Percentiles rank a stretch among this genome's conserved stretches.
Conservation (phyloP, 2,329 filamentous ascomycete genomes). For the Colletotrichum sp. region DNA sequence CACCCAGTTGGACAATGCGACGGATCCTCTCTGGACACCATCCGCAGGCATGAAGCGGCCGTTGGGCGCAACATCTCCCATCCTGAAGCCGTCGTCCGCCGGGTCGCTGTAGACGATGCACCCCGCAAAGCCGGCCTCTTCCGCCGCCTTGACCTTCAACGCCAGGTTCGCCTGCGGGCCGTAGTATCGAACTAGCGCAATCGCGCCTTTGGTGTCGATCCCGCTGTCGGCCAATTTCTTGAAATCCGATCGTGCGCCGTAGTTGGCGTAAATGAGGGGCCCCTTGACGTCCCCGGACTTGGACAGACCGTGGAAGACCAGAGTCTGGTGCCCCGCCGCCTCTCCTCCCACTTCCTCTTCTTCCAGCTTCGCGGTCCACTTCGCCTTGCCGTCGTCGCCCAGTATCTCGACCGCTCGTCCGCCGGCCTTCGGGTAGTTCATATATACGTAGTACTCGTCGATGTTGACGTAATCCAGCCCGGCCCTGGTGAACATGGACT, state of each 20-base stretch:
- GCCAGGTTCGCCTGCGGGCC: slow-evolving; percentile 75
- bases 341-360: slow-evolving; percentile 73
- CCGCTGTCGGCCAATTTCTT: slow-evolving; percentile 71
- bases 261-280: slow-evolving; percentile 90
- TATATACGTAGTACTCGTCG: slow-evolving; percentile 85
- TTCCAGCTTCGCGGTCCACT: slow-evolving; percentile 85
- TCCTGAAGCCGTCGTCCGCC: slow-evolving; percentile 78
- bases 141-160: slow-evolving; percentile 88
- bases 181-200: slow-evolving; percentile 83
- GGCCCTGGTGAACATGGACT: slow-evolving; percentile 74
- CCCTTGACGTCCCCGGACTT: slow-evolving; percentile 86
- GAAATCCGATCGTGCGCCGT: slow-evolving; percentile 86
- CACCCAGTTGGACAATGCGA: slow-evolving; percentile 81
- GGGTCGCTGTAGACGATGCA: slow-evolving; percentile 95
- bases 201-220: slow-evolving; percentile 77
- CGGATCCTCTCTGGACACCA: slow-evolving; percentile 81
- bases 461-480: slow-evolving; percentile 77
- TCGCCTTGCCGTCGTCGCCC: slow-evolving; percentile 63
- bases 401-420: slow-evolving; percentile 85
- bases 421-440: slow-evolving; percentile 84
- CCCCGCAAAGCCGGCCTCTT: slow-evolving; percentile 83
- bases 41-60: slow-evolving; percentile 83
- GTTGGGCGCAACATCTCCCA: slow-evolving; percentile 75
- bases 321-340: slow-evolving; percentile 71
- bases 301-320: slow-evolving; percentile 87